Evolutionary conservation across 768 basidiomycete genomes (phyloP), one percentile per base, ranked within the genome.

Genomic region (Mycena metata): DNA sequence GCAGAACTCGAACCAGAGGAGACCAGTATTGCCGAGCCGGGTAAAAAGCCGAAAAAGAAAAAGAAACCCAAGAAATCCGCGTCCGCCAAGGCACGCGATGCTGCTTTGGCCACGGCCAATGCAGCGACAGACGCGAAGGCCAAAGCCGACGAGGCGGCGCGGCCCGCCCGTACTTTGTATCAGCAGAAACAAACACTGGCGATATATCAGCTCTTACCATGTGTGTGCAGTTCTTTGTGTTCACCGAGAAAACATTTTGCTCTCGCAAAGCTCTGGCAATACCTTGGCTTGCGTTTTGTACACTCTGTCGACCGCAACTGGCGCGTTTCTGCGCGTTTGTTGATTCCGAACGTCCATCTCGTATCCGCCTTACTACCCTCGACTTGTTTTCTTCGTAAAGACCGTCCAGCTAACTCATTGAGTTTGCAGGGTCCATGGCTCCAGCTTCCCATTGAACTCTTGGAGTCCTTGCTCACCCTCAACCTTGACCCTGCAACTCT

Each of bases 171-270:
- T 92, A 41, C 85, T 96, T 4, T 93, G 92, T 77, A 96, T 96
- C 73, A 94, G 92, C 80, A 88, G 95, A 72, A 96, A 96, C 82
- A 96, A 96, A 78, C 95, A 96, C 75, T 96, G 95, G 95, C 89
- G 90, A 33, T 96, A 95, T 75, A 96, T 96, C 80, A 94, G 92
- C 79, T 94, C 94, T 24, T 95, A 93, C 77, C 93, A 95, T 78
- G 94, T 94, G 81, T 67, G 91, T 89, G 52, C 67, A 46, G 49
- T 71, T 67, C 47, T 24, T 64, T 16, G 39, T 24, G 9, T 24
- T 33, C 13, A 6, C 24, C 52, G 15, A 24, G 35, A 10, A 13
- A 39, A 39, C 39, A 10, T 42, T 23, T 26, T 49, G 30, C 30
- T 6, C 30, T 30, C 6, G 30, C 6, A 30, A 30, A 30, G 30